These are phyloP conservation scores for Colletotrichum viniferum DNA, from an alignment of 2,329 filamentous ascomycete species.

Conservation along the genomic window DNA sequence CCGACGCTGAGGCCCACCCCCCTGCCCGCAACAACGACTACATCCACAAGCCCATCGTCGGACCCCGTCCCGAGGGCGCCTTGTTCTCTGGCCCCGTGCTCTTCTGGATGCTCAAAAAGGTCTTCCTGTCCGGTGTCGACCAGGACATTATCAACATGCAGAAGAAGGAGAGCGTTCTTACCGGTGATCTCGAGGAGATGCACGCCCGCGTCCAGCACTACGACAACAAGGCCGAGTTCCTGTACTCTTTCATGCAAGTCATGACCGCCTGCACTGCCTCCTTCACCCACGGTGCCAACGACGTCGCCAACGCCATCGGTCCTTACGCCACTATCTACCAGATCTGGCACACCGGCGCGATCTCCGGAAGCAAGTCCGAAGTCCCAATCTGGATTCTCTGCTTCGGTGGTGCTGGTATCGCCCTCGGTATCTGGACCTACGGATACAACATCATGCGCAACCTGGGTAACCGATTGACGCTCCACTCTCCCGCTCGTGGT, in stretches of 20 bases:
- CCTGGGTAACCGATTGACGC: conserved; percentile 61
- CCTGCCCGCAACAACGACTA: not conserved
- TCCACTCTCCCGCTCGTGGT: conserved; percentile 60
- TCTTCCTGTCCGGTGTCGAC: conserved; percentile 46
- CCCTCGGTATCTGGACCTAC: conserved; percentile 53
- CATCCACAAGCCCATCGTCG: conserved; percentile 29
- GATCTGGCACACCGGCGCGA: conserved; percentile 57
- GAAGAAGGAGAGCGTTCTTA: conserved; percentile 44
- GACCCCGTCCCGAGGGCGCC: conserved; percentile 36
- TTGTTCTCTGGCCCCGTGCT: conserved; percentile 43
- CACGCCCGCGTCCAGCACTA: conserved; percentile 64
- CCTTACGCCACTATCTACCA: conserved; percentile 68
- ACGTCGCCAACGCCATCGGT: conserved; percentile 67
- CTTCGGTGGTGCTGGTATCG: conserved; percentile 36
- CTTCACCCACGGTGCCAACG: conserved; percentile 71
- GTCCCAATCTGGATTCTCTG: conserved; percentile 65
- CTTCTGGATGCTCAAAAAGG: conserved; percentile 44
- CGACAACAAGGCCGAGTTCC: conserved; percentile 65
- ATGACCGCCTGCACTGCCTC: conserved; percentile 66
- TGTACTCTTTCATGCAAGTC: conserved; percentile 65
- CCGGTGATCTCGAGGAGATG: conserved; percentile 56
- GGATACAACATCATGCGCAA: conserved; percentile 64
- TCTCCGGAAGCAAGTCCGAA: conserved; percentile 44
- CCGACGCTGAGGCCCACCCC: conserved; percentile 11
- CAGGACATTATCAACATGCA: conserved; percentile 35